Evolutionary conservation across 1,284 basidiomycete genomes (phyloP), one percentile per base, ranked within the genome.

Genomic region (Athelia sp.): DNA sequence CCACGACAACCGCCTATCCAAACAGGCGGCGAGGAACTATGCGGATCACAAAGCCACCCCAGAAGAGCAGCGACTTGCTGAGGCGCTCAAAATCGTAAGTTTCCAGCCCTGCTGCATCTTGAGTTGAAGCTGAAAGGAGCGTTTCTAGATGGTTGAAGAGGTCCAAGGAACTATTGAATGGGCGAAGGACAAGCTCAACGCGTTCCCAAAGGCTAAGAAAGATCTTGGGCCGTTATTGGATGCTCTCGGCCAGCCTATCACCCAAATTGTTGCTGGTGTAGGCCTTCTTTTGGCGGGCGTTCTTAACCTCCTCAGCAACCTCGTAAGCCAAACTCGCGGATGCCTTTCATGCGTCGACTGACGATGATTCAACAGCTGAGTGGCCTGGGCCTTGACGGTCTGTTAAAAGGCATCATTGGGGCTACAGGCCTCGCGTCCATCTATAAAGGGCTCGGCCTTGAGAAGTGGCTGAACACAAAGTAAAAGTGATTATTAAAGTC

Each of bases 81-180:
- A 70, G 52, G 64, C 68, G n/a, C 52, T 73, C 50, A 67, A 70
- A 61, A 57, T 65, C 8, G 36, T 40, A n/a, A n/a, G 36, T 40
- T 8, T 40, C 6, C 26, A 13, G 26, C 26, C 26, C 26, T 29
- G 13, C 13, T 13, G 6, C 26, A 29, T n/a, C n/a, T n/a, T 29
- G 26, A 29, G 26, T 6, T 13, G 13, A 29, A 29, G 26, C 26
- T 29, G 13, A 29, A 6, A 29, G 4, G 26, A 29, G n/a, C 13
- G 13, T 29, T 4, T 6, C 15, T n/a, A 44, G 69, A 49, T 72
- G 48, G 50, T 69, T 29, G 59, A 69, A 46, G 66, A 69, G 50
- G 70, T 71, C 17, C 63, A 62, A 35, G 66, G 66, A 10, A 71
- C 68, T 0, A 67, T 71, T 46, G 66, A 71, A 26, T 70, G 69